Evolutionary conservation across 257 asterid genomes (phyloP), one percentile per base, ranked within the genome.

Genomic region (Lavandula angustifolia): DNA sequence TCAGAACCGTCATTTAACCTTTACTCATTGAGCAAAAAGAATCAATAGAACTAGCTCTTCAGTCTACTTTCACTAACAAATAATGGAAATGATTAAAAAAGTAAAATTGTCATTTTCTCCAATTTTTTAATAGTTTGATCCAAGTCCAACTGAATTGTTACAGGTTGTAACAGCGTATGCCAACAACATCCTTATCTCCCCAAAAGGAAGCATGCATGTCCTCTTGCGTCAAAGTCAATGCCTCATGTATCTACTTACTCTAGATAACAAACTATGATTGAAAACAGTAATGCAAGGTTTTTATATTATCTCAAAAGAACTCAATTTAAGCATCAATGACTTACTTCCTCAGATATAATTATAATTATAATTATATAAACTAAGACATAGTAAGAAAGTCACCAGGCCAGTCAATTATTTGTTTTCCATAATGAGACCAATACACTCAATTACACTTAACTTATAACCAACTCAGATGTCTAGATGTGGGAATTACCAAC

Each of bases 391-490:
- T 46, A 37, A 42, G 52, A 48, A 1, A 47, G 11, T 67, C 33
- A 33, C 58, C 3, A 57, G 44, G 51, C 52, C 38, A 56, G 3
- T 46, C 27, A 32, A 31, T n/a, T 41, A 54, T 52, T 14, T 4
- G 29, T 32, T 54, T 33, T 40, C 33, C n/a, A 29, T 52, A 16
- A 27, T 49, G 38, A 50, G 60, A 64, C 33, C 60, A 43, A 66
- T 22, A 31, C 10, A 7, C 4, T 7, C 2, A n/a, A 35, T n/a
- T 29, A 67, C 37, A 58, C 43, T 16, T 52, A 58, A 35, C 48
- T 37, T 47, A 38, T 40, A 5, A 48, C 61, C 46, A 34, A 33
- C 37, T 48, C 34, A 33, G 35, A 33, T 66, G 11, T 13, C 71
- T 33, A 16, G 50, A 11, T 8, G 33, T 18, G 60, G 22, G 49